Evolutionary conservation across 768 basidiomycete genomes (phyloP).

Genomic region (Boletus coccyginus): DNA sequence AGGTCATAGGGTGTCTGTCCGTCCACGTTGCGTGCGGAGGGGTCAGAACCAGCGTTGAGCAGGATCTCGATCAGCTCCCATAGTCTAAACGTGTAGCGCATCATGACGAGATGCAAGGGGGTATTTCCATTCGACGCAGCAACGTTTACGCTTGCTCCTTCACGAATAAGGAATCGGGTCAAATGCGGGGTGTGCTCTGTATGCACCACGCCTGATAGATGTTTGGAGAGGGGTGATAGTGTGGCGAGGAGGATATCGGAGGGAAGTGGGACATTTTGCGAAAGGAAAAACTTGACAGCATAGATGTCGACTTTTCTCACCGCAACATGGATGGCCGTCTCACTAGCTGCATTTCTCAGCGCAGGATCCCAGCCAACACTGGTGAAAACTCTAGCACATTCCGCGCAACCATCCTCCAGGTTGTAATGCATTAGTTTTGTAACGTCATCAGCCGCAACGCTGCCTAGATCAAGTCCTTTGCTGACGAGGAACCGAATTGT

Average conservation of each 20-base stretch:
- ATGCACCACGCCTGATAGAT: too few species aligned
- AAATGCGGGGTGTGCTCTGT: background rate
- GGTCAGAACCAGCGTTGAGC: background rate
- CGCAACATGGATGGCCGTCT: background rate
- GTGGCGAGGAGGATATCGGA: background rate
- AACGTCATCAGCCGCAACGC: background rate
- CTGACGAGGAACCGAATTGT: too few species aligned
- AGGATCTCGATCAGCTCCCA: background rate
- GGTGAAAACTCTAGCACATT: background rate
- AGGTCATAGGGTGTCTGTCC: background rate
- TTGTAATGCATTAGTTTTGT: background rate
- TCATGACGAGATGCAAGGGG: background rate
- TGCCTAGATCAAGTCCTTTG: background rate
- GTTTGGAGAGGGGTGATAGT: too few species aligned
- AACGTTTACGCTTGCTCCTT: background rate
- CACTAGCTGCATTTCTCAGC: background rate
- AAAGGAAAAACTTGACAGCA: background rate
- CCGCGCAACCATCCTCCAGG: background rate
- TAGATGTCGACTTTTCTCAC: background rate
- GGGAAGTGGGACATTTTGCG: background rate
- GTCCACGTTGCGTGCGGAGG: background rate
- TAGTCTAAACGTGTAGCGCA: too few species aligned
- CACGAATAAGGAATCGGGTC: background rate
- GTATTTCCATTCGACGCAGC: background rate
- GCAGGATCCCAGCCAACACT: background rate